Conservation (phyloP, 768 basidiomycete genomes). For the Panaeolus papilionaceus region DNA sequence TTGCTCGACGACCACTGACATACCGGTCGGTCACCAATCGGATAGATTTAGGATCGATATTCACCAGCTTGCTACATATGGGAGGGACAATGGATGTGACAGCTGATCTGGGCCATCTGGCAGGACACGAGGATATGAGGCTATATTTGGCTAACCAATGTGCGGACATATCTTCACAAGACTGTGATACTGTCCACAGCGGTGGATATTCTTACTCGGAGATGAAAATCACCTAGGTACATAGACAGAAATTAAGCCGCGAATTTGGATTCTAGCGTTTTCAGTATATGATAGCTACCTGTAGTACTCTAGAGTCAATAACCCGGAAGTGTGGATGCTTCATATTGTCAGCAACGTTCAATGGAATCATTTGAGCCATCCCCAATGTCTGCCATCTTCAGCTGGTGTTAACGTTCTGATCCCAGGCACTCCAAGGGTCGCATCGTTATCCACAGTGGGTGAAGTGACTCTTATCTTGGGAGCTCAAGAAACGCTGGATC, state of each 20-base stretch:
- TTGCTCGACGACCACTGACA: not conserved
- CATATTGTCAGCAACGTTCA: too few relatives aligned
- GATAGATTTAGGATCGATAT: not conserved
- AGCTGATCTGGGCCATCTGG: not conserved
- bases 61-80: not conserved
- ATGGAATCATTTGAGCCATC: too few relatives aligned
- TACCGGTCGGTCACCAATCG: not conserved
- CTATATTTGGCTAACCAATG: not conserved
- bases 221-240: not conserved
- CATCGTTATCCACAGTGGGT: too few relatives aligned
- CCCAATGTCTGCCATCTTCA: too few relatives aligned
- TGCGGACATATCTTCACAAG: not conserved
- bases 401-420: too few relatives aligned
- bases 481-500: not conserved
- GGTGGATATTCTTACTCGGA: not conserved
- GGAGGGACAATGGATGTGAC: not conserved
- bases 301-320: too few relatives aligned
- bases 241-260: not conserved
- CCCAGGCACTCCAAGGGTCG: too few relatives aligned
- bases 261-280: not conserved
- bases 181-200: not conserved
- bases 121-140: constrained; percentile 1
- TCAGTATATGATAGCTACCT: not conserved
- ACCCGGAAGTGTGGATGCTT: too few relatives aligned
- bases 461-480: not conserved